Base-by-base conservation (phyloP, 768 basidiomycete species). In the Tricholoma flavovirens region DNA sequence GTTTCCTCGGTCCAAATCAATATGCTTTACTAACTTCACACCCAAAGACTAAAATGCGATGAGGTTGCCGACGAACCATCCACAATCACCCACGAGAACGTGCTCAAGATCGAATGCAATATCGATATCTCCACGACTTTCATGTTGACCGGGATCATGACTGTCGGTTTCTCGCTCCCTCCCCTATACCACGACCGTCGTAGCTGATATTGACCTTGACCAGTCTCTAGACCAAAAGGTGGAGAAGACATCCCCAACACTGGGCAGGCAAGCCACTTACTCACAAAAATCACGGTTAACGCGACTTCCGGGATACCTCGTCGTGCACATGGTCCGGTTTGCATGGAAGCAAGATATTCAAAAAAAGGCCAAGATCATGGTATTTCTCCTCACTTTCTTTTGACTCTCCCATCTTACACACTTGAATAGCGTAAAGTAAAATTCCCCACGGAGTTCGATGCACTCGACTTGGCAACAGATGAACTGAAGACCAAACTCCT, bases 331-430 rank as follows among this genome's bases (percentile, higher is more conserved):
- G 88, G 94, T 95, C 11, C 89, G 97, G 48, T 99, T 98, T 69
- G 88, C 86, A 54, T 99, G 97, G 97, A 77, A 92, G 57, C 77
- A 82, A 35, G 97, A 98, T 61, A 94, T 97, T 57, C 72, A 72
- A 51, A 93, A 88, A 76, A 98, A 98, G 67, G 86, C 96, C 1
- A 98, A 99, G 74, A 96, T 98, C 68, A 93, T 99, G 96, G 89
- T 89, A 58, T 43, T 73, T 63, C 12, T 24, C 15, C 12, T 45
- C 14, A 26, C 24, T 12, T 52, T 9, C 2, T 36, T 17, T 32
- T 30, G 11, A 22, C 14, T 14, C 14, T 52, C 36, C 14, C 24
- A 19, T 30, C 17, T 26, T 26, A 10, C 7, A 35, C 9, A 32
- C 46, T 35, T 49, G 53, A 8, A 40, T 64, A 91, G 90, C 83